Conservation (phyloP, 2,329 filamentous ascomycete species). For the Camillea tinctor region DNA sequence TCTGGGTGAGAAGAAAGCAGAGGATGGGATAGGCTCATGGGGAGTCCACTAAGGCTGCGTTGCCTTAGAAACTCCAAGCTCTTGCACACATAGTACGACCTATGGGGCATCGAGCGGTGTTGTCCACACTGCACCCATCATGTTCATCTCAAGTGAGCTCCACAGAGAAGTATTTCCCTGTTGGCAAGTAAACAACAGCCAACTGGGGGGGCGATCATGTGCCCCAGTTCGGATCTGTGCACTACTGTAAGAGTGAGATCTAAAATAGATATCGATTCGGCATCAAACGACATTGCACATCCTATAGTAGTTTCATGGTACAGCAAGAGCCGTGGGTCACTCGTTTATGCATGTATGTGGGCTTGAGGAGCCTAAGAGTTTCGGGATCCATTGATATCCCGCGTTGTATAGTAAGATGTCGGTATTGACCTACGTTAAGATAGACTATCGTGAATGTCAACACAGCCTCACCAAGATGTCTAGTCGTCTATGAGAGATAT, state of each 20-base stretch:
- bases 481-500: no score
- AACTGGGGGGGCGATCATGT: neutral
- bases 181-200: neutral
- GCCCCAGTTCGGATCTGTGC: neutral
- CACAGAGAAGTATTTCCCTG: neutral
- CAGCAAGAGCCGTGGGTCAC: neutral
- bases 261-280: neutral
- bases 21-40: slow-evolving; percentile 26
- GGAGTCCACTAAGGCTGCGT: neutral
- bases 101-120: neutral
- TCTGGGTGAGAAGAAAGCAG: slow-evolving; percentile 35
- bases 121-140: no score
- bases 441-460: neutral
- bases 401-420: neutral
- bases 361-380: neutral
- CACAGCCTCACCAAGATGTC: neutral
- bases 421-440: neutral
- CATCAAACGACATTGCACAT: neutral
- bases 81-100: neutral
- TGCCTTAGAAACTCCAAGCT: neutral
- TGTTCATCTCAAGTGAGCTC: neutral
- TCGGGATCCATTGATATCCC: neutral
- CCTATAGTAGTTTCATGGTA: neutral
- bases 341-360: neutral
- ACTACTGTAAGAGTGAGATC: neutral